A percentile compares a stretch with the other conserved stretches of the same genome.
Conservation (phyloP, 768 basidiomycete genomes). For the Hypsizygus marmoreus region DNA sequence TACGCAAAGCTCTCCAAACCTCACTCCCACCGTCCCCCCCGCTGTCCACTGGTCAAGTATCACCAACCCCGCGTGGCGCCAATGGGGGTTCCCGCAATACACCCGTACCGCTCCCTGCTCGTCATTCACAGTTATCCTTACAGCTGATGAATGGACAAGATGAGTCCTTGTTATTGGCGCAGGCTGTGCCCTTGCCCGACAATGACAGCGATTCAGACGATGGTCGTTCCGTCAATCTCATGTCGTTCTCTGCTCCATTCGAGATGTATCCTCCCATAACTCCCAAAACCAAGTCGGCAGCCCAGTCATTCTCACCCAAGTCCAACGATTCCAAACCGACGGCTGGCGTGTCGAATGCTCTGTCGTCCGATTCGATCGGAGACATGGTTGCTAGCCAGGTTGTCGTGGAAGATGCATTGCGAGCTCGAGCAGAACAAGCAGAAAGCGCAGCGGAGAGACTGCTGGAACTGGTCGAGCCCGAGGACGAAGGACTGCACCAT, state of each 20-base stretch:
- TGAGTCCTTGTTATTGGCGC: constrained; percentile 69
- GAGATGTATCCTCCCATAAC: constrained; percentile 44
- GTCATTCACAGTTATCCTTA: constrained; percentile 46
- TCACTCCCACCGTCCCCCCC: constrained; percentile 41
- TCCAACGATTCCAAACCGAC: constrained; percentile 53
- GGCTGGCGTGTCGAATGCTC: constrained; percentile 54
- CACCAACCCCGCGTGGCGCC: constrained; percentile 30
- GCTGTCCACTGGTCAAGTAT: constrained; percentile 28
- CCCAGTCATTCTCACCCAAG: constrained; percentile 53
- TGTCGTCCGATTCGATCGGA: constrained; percentile 56
- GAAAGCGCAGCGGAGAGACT: constrained; percentile 90
- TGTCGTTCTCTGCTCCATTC: constrained; percentile 75
- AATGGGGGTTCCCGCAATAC: constrained; percentile 22
- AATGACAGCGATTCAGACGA: constrained; percentile 72
- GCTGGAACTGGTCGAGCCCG: constrained; percentile 82
- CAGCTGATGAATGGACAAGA: constrained; percentile 43
- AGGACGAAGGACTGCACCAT: constrained; percentile 56
- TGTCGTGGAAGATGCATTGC: constrained; percentile 81
- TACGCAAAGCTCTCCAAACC: constrained; percentile 42
- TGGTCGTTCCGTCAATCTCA: constrained; percentile 58
- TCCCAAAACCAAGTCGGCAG: constrained; percentile 39
- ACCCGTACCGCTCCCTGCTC: constrained; percentile 36
- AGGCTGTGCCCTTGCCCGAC: constrained; percentile 74
- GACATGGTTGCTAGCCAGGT: constrained; percentile 40
- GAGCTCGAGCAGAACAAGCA: constrained; percentile 88